A percentile compares a stretch with the other conserved stretches of the same genome.
These are phyloP conservation scores for Petunia axillaris DNA, from an alignment of 257 asterid species.

Conservation along the genomic window DNA sequence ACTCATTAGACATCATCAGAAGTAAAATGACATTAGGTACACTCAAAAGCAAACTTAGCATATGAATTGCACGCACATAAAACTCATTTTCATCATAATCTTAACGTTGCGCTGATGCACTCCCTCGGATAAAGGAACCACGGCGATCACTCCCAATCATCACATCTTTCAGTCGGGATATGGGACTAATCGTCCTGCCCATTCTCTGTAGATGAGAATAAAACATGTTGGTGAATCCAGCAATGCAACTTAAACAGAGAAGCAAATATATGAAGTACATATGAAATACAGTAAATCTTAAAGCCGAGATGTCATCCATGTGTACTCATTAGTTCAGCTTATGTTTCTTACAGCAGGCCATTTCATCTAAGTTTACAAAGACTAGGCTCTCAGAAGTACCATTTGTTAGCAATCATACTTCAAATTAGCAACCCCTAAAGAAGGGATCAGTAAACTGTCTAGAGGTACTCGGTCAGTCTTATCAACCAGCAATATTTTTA, in stretches of 20 bases:
- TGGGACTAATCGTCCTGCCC: slow-evolving; percentile 42
- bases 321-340: not conserved
- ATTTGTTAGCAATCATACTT: not conserved
- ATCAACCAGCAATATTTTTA: too few relatives aligned
- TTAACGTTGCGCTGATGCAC: slow-evolving; percentile 35
- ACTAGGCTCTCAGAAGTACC: not conserved
- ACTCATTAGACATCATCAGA: not conserved
- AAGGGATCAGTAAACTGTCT: not conserved
- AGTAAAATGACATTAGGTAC: not conserved
- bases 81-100: slow-evolving; percentile 28
- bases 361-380: not conserved
- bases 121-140: slow-evolving; percentile 37
- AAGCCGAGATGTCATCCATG: not conserved
- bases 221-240: slow-evolving; percentile 1
- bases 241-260: not conserved
- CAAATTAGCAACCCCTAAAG: not conserved
- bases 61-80: not conserved
- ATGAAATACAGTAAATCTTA: not conserved
- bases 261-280: not conserved
- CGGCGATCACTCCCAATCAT: slow-evolving; percentile 34
- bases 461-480: not conserved
- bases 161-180: slow-evolving; percentile 42
- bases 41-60: slow-evolving; percentile 7
- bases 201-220: slow-evolving; percentile 36
- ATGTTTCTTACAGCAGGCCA: not conserved